Conservation (phyloP, 805 yeast species). For the Candida sonorensis region DNA sequence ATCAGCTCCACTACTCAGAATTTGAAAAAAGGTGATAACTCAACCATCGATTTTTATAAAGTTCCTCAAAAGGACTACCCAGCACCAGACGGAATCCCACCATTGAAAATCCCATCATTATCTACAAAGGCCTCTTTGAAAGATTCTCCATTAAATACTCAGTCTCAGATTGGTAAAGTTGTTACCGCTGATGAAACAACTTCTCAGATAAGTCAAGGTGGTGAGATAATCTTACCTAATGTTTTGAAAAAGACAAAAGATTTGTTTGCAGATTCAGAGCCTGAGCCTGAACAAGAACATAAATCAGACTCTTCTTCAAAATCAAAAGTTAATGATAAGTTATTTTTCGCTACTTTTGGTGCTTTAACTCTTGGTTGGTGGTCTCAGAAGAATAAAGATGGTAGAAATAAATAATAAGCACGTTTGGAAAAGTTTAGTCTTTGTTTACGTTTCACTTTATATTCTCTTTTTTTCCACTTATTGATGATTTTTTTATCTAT, state of each 20-base stretch:
- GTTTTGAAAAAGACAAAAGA: conserved; percentile 1
- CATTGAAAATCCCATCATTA: conserved; percentile 22
- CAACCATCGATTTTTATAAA: conserved; percentile 51
- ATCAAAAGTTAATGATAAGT: conserved; percentile 10
- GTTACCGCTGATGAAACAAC: conserved; percentile 6
- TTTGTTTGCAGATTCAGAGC: no score
- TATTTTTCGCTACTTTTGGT: conserved; percentile 22
- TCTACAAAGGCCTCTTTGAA: conserved; percentile 22
- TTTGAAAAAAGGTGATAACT: conserved; percentile 46
- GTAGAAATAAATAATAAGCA: conserved; percentile 10
- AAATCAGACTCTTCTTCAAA: background rate
- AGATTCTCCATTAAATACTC: conserved; percentile 4
- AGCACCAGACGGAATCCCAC: conserved; percentile 17
- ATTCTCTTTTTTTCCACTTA: background rate
- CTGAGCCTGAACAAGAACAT: no score
- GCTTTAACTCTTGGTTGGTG: conserved; percentile 27
- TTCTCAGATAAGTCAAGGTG: conserved; percentile 11
- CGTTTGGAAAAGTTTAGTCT: background rate
- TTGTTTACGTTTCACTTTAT: background rate
- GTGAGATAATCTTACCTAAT: conserved; percentile 12
- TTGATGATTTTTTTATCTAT: background rate
- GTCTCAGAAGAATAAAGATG: conserved; percentile 20
- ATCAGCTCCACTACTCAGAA: conserved; percentile 17
- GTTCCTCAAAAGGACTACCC: conserved; percentile 31
- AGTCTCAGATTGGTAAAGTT: conserved; percentile 5